phyloP scores from a whole-genome alignment of 805 yeast species.

The Metschnikowia bowlesiae region DNA sequence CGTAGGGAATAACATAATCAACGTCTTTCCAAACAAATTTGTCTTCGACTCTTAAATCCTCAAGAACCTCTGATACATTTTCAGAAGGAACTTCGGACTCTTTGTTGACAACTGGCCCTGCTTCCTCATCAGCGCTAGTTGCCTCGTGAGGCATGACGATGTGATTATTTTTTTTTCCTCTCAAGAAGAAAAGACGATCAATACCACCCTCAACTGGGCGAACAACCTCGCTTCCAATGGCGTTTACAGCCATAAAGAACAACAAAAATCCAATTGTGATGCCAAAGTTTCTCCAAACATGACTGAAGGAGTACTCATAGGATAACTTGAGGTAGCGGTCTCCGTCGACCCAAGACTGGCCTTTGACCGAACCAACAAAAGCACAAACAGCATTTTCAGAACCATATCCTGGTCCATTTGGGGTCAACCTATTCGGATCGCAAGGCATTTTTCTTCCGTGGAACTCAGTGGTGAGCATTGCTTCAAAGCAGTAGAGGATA shows the following conservation, averaged over 20 bases:
- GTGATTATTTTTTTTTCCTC: conserved; percentile 21
- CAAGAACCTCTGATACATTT: conserved; percentile 8
- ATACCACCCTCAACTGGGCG: conserved; percentile 32
- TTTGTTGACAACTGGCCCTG: conserved; percentile 7
- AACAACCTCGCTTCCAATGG: conserved; percentile 23
- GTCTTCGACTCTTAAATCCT: conserved; percentile 13
- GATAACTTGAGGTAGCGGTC: conserved; percentile 32
- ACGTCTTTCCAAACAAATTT: conserved; percentile 55
- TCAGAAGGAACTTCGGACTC: conserved; percentile 7
- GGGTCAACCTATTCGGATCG: conserved; percentile 19
- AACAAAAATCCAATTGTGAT: conserved; percentile 34
- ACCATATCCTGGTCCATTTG: conserved; percentile 24
- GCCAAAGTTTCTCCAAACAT: conserved; percentile 48
- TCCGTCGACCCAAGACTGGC: conserved; percentile 19
- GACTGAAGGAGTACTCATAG: conserved; percentile 33
- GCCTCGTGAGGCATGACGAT: conserved; percentile 14
- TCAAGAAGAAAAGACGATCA: conserved; percentile 27
- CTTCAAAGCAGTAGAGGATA: conserved; percentile 26
- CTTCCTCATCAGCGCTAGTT: conserved; percentile 15
- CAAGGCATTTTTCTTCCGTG: conserved; percentile 29
- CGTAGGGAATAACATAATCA: conserved; percentile 50
- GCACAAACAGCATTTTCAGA: conserved; percentile 13
- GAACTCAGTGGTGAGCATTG: conserved; percentile 27
- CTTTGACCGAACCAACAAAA: conserved; percentile 15
- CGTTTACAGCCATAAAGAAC: conserved; percentile 18